These are phyloP conservation scores for Piedraia hortae DNA, from an alignment of 2,329 filamentous ascomycete species.

Conservation along the genomic window DNA sequence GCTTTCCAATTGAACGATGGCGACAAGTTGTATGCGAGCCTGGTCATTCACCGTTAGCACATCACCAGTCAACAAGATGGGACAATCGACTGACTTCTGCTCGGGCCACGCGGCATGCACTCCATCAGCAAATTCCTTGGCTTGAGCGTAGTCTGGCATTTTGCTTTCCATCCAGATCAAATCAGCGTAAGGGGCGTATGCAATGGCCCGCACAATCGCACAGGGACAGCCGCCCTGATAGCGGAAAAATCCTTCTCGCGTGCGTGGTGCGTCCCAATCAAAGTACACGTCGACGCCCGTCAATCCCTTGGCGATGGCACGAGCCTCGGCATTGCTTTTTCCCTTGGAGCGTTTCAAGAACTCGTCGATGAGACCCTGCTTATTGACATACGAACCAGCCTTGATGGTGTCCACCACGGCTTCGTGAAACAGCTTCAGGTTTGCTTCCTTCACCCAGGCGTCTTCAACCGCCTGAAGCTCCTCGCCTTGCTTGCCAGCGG, in stretches of 20 bases:
- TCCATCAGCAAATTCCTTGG: constrained; percentile 73
- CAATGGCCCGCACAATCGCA: constrained; percentile 67
- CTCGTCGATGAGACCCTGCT: constrained; percentile 34
- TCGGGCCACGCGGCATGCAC: constrained; percentile 89
- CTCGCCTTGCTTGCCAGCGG: constrained; percentile 48
- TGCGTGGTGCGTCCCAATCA: constrained; percentile 84
- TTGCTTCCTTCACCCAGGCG: constrained; percentile 51
- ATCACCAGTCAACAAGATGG: constrained; percentile 1
- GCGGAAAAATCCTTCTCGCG: constrained; percentile 83
- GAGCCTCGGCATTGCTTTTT: constrained; percentile 62
- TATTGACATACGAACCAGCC: constrained; percentile 36
- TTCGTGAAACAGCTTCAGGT: constrained; percentile 70
- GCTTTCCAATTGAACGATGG: constrained; percentile 99
- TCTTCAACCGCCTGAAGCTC: constrained; percentile 83
- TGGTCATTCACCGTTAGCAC: constrained; percentile 13
- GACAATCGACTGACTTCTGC: constrained; percentile 44
- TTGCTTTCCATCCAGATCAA: constrained; percentile 98
- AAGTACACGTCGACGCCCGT: constrained; percentile 65
- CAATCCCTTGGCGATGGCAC: constrained; percentile 48
- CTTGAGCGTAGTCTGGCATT: constrained; percentile 72
- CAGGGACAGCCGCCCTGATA: constrained; percentile 77
- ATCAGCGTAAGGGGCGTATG: constrained; percentile 53
- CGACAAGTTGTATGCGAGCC: constrained; percentile 90
- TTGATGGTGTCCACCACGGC: constrained; percentile 66
- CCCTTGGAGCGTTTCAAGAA: constrained; percentile 45